A percentile compares a stretch with the other conserved stretches of the same genome.
Conservation (phyloP, 208 protist species). For the Leishmania arabica region DNA sequence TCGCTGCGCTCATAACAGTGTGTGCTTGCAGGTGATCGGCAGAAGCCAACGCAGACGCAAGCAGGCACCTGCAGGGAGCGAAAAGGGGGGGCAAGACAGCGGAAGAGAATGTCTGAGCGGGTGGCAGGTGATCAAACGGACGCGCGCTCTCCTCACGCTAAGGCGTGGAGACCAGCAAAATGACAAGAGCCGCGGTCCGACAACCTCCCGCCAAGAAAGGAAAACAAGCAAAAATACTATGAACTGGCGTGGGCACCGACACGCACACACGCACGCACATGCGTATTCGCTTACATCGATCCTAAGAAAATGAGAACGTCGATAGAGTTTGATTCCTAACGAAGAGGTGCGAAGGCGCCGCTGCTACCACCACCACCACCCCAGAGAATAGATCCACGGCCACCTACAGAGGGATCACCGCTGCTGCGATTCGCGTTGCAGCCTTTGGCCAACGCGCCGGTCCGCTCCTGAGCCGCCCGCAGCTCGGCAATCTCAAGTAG, state of each 20-base stretch:
- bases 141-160: neutral
- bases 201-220: no score
- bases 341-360: neutral
- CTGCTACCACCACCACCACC: neutral
- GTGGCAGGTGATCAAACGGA: neutral
- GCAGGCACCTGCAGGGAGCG: neutral
- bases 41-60: neutral
- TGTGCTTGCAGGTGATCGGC: neutral
- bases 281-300: neutral
- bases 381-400: no score
- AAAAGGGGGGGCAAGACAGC: neutral
- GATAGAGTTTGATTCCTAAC: neutral
- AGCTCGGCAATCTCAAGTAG: slow-evolving; percentile 51
- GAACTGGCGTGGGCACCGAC: neutral
- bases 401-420: neutral
- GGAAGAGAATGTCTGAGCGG: neutral
- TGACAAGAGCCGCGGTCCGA: neutral
- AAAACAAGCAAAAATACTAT: neutral
- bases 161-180: neutral
- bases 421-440: neutral
- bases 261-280: neutral
- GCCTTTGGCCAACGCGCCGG: neutral
- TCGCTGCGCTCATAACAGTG: neutral
- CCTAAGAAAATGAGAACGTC: no score
- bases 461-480: slow-evolving; percentile 23